Evolutionary conservation across 2,329 filamentous ascomycete species (phyloP).

Genomic region (Sordariomycetes sp.): DNA sequence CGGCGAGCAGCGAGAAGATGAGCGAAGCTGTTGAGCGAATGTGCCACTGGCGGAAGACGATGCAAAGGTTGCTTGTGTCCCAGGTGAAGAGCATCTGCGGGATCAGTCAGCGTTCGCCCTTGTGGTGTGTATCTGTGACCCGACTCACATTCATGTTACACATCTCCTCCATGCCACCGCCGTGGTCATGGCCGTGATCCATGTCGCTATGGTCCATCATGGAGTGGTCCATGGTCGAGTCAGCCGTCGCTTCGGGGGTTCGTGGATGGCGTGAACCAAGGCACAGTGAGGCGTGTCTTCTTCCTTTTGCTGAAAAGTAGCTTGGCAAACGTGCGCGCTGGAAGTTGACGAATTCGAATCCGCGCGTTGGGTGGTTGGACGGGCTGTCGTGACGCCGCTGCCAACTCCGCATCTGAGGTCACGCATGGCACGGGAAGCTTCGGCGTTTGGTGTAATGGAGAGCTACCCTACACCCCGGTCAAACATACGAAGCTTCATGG

Average conservation of each 20-base stretch:
- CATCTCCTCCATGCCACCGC: constrained; percentile 52
- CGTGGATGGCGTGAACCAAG: not conserved
- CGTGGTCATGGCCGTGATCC: constrained; percentile 51
- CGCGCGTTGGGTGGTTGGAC: not conserved
- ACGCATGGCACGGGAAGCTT: too few relatives aligned
- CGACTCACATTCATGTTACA: constrained; percentile 83
- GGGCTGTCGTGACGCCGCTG: not conserved
- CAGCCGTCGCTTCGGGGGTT: not conserved
- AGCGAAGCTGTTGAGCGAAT: constrained; percentile 66
- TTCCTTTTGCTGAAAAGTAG: too few relatives aligned
- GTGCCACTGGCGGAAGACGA: constrained; percentile 90
- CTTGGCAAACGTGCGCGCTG: too few relatives aligned
- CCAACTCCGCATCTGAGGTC: not conserved
- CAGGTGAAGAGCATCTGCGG: constrained; percentile 94
- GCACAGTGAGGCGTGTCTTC: not conserved
- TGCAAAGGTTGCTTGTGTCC: constrained; percentile 88
- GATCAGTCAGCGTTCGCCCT: constrained; percentile 10
- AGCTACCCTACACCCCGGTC: too few relatives aligned
- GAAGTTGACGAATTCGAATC: not conserved
- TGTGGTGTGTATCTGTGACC: constrained; percentile 1
- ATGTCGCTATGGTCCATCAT: constrained; percentile 36
- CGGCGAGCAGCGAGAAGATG: constrained; percentile 70
- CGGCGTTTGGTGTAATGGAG: too few relatives aligned
- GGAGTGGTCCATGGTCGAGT: constrained; percentile 1
- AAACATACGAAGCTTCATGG: too few relatives aligned